phyloP scores from a whole-genome alignment of 2,329 filamentous ascomycete species.

The Pyricularia pennisetigena region DNA sequence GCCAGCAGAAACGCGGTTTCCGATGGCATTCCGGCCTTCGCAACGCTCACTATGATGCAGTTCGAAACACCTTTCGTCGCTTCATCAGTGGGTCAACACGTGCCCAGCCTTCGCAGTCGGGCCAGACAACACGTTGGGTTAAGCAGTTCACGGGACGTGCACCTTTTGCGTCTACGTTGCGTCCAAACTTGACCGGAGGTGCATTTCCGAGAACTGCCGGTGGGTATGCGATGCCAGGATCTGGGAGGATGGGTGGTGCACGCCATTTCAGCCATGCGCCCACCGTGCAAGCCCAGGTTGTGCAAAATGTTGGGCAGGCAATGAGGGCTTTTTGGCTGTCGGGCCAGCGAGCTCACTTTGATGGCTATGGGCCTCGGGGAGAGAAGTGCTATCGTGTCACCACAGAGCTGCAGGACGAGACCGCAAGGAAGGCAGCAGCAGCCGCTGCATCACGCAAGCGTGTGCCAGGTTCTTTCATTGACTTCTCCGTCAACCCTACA shows the following conservation, averaged over 20 bases:
- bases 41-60: conserved; percentile 29
- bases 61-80: conserved; percentile 30
- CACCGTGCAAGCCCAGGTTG: conserved; percentile 75
- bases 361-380: conserved; percentile 64
- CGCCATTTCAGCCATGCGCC: conserved; percentile 88
- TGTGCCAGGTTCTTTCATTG: conserved; percentile 69
- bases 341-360: conserved; percentile 79
- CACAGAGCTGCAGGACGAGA: conserved; percentile 64
- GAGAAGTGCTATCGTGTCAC: conserved; percentile 73
- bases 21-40: conserved; percentile 39
- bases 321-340: conserved; percentile 89
- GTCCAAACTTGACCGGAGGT: conserved; percentile 86
- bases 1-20: conserved; percentile 32
- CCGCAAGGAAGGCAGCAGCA: conserved; percentile 54
- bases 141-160: conserved; percentile 61
- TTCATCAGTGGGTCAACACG: conserved; percentile 34
- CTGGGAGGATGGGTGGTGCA: conserved; percentile 48
- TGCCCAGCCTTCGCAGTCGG: conserved; percentile 15
- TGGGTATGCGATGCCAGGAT: conserved; percentile 69
- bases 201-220: conserved; percentile 76
- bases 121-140: conserved; percentile 36
- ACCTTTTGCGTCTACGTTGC: conserved; percentile 79
- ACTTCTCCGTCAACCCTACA: conserved; percentile 81
- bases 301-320: conserved; percentile 90
- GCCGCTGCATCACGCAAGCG: conserved; percentile 25